phyloP scores from a whole-genome alignment of 208 protist species.

The Giardia duodenalis region DNA sequence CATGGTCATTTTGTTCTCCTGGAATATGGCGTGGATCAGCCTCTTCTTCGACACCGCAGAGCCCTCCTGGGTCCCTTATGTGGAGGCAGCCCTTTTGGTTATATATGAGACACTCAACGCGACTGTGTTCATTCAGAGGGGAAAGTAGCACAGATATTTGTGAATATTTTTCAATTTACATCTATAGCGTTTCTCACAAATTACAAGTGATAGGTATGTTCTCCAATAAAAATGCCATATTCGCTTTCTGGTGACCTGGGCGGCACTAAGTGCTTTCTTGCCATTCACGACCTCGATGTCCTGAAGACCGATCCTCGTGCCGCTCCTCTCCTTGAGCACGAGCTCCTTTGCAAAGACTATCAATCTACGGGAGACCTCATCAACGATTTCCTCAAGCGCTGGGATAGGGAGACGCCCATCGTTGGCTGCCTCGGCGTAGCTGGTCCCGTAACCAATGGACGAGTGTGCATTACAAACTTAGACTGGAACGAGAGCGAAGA shows the following conservation, averaged over 20 bases:
- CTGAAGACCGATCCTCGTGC: background rate
- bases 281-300: background rate
- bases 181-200: background rate
- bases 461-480: background rate
- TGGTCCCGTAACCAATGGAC: background rate
- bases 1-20: background rate
- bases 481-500: background rate
- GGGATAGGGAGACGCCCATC: background rate
- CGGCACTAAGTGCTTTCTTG: background rate
- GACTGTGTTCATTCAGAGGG: background rate
- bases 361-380: background rate
- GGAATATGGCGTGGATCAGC: background rate
- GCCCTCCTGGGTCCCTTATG: background rate
- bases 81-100: background rate
- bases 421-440: background rate
- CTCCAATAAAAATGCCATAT: background rate
- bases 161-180: background rate
- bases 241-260: background rate
- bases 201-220: background rate
- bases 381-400: background rate
- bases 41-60: background rate
- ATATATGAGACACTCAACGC: background rate
- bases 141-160: background rate
- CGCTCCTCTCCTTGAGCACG: background rate
- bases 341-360: background rate